Conservation (phyloP, 192 early-diverging fungal genomes). For the Umbelopsis ramanniana region DNA sequence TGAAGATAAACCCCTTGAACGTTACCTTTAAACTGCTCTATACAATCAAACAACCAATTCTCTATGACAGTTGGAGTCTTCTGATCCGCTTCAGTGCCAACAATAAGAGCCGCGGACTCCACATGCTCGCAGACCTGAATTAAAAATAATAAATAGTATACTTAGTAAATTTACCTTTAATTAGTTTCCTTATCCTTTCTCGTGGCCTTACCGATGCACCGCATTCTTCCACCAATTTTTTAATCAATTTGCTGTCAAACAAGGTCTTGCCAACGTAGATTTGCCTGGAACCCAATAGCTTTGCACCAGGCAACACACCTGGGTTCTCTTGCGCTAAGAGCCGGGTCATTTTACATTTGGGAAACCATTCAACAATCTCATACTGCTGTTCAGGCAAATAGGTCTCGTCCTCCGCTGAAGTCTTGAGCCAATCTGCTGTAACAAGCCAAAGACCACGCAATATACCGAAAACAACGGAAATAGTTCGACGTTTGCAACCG, state of each 20-base stretch:
- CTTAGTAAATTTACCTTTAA: too few species aligned
- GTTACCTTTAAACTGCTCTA: constrained; percentile 15
- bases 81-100: neutral
- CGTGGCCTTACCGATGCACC: neutral
- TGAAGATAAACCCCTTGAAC: neutral
- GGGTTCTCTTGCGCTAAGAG: neutral
- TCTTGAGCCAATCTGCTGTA: constrained; percentile 11
- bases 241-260: neutral
- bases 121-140: neutral
- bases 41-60: constrained; percentile 20
- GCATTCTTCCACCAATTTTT: neutral
- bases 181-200: neutral
- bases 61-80: constrained; percentile 2
- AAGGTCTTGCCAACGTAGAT: constrained; percentile 12
- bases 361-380: constrained; percentile 10
- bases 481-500: constrained; percentile 3
- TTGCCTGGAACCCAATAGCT: neutral
- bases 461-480: constrained; percentile 3
- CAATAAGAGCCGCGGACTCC: neutral
- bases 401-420: neutral
- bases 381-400: neutral
- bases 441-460: constrained; percentile 8
- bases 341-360: neutral
- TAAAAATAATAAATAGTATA: too few species aligned
- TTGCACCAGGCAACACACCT: neutral